Base-by-base conservation (phyloP, 169 alveolate species). In the Prorocentrum cordatum region DNA sequence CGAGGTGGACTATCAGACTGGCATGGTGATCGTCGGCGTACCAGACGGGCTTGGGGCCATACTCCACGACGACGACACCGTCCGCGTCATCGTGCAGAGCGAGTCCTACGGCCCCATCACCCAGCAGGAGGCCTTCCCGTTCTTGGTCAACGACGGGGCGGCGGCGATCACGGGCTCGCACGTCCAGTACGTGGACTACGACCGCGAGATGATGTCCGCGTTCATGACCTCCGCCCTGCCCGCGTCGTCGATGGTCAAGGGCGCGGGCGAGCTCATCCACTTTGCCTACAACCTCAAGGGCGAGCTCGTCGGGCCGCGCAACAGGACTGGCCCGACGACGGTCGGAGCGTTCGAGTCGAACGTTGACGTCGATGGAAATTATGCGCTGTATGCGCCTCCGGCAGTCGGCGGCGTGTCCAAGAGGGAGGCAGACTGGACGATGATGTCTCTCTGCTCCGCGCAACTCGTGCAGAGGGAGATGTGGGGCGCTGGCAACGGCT, bases 1-100 rank as follows among this genome's bases (percentile, higher is more conserved):
- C 64, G 64, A 54, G 64, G 64, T 54, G n/a, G 64, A 54, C 64
- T 29, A 26, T 7, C n/a, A 7, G 64, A 54, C 64, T n/a, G 64
- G 64, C 20, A n/a, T 29, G 32, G 24, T 54, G 64, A 26, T 54
- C 64, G 35, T 6, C n/a, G 71, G 71, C 35, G 71, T 61, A 3
- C 71, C 71, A 27, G 71, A 61, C 39, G 71, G 71, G 27, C n/a
- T 61, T n/a, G 71, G 71, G 6, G 71, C 71, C 38, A 26, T 26
- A 33, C 27, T 61, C 38, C n/a, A 61, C 38, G 71, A 61, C 27
- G 71, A 33, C 39, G 71, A 61, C 71, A 61, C 71, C 24, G 71
- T 61, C 24, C 71, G 71, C 26, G 2, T 61, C 35, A 61, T 61
- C n/a, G n/a, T 26, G 24, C 71, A 61, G 38, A 61, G 71, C 38